Evolutionary conservation across 78 protist genomes (phyloP).

Genomic region (Protostelium mycophagum): DNA sequence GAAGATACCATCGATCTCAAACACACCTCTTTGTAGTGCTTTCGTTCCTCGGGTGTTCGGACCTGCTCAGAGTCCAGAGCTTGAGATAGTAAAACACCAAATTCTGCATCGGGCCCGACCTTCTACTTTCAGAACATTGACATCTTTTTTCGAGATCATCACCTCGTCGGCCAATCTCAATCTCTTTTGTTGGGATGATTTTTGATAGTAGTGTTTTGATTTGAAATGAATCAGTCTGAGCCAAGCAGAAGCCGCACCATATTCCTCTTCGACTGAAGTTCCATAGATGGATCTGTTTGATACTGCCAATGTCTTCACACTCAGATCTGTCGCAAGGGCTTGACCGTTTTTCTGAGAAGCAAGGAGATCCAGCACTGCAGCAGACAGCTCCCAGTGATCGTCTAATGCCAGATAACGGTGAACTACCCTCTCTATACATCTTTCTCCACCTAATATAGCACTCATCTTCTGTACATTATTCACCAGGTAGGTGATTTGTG

Average conservation of each 20-base stretch:
- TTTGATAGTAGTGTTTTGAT: neutral
- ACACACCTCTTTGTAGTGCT: no score
- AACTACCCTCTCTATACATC: neutral
- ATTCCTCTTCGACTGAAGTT: neutral
- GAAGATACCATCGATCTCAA: no score
- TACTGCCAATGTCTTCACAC: neutral
- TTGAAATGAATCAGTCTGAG: neutral
- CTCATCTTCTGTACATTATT: neutral
- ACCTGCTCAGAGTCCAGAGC: no score
- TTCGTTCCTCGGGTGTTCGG: no score
- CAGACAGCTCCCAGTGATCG: neutral
- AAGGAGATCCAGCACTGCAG: neutral
- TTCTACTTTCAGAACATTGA: neutral
- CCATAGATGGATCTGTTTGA: neutral
- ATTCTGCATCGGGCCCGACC: neutral
- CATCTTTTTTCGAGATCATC: neutral
- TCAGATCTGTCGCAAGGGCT: neutral
- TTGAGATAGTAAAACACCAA: neutral
- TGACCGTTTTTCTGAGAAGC: neutral
- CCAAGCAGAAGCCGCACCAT: neutral
- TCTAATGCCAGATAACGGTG: neutral
- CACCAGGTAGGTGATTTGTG: no score
- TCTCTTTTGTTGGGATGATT: neutral
- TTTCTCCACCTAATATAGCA: neutral
- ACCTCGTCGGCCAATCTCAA: neutral